Conservation (phyloP, 1,139 yeast species). For the Pneumocystis sp. region DNA sequence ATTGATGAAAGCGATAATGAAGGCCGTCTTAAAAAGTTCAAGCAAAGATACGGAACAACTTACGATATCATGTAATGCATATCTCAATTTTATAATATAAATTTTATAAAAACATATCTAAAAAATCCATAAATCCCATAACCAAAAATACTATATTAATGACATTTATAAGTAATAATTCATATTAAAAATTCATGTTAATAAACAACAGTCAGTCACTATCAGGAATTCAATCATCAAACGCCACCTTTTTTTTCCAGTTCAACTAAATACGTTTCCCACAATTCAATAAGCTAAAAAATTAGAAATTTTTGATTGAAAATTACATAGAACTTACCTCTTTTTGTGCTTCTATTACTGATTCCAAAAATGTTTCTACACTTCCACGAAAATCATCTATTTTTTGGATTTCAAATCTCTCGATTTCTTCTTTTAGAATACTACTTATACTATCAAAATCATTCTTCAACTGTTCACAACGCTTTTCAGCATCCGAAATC, state of each 20-base stretch:
- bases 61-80: background rate
- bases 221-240: background rate
- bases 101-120: background rate
- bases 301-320: background rate
- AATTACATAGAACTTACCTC: constrained; percentile 29
- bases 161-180: background rate
- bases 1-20: constrained; percentile 6
- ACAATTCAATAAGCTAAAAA: constrained; percentile 51
- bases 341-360: constrained; percentile 84
- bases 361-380: constrained; percentile 80
- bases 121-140: background rate
- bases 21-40: constrained; percentile 8
- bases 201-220: background rate
- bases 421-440: constrained; percentile 54
- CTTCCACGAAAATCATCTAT: constrained; percentile 76
- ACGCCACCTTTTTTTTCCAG: background rate
- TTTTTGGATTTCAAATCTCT: constrained; percentile 56
- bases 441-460: constrained; percentile 48
- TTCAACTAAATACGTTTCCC: constrained; percentile 52
- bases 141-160: background rate
- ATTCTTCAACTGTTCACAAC: constrained; percentile 40
- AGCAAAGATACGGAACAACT: constrained; percentile 7
- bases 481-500: constrained; percentile 42
- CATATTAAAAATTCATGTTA: background rate
- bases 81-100: background rate